Conservation (phyloP, 805 yeast genomes). For the Phaffomyces antillensis region DNA sequence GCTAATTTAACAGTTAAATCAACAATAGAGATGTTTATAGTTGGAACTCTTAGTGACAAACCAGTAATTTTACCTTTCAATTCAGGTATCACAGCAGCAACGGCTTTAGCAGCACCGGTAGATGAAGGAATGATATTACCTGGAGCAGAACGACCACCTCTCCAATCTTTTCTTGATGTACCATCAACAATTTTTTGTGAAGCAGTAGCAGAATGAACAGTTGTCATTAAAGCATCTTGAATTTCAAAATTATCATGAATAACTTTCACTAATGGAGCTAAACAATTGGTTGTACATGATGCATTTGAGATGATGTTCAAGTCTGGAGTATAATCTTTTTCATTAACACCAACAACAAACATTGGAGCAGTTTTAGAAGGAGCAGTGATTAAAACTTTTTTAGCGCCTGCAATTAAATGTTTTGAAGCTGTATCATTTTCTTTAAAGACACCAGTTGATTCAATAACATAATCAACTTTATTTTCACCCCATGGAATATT, state of each 20-base stretch:
- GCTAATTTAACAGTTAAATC: constrained; percentile 81
- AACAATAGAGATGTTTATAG: constrained; percentile 88
- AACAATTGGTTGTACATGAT: constrained; percentile 93
- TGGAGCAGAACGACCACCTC: constrained; percentile 96
- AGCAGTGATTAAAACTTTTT: constrained; percentile 91
- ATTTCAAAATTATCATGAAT: constrained; percentile 80
- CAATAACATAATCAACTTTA: constrained; percentile 82
- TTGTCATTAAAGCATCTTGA: constrained; percentile 92
- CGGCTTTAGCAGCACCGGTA: constrained; percentile 97
- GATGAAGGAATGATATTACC: constrained; percentile 94
- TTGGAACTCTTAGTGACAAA: constrained; percentile 90
- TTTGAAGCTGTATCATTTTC: constrained; percentile 70
- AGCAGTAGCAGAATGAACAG: constrained; percentile 93
- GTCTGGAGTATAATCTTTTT: constrained; percentile 68
- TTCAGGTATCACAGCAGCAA: constrained; percentile 89
- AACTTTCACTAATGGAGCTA: constrained; percentile 91
- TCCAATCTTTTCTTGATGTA: constrained; percentile 97
- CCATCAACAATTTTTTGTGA: constrained; percentile 96
- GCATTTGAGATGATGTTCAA: constrained; percentile 81
- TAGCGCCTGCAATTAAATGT: constrained; percentile 88
- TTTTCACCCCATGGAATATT: constrained; percentile 80
- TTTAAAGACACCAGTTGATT: constrained; percentile 95
- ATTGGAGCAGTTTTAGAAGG: constrained; percentile 93
- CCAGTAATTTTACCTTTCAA: constrained; percentile 92
- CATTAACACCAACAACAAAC: constrained; percentile 92